phyloP scores from a whole-genome alignment of 805 yeast genomes.

The Ogataea siamensis region DNA sequence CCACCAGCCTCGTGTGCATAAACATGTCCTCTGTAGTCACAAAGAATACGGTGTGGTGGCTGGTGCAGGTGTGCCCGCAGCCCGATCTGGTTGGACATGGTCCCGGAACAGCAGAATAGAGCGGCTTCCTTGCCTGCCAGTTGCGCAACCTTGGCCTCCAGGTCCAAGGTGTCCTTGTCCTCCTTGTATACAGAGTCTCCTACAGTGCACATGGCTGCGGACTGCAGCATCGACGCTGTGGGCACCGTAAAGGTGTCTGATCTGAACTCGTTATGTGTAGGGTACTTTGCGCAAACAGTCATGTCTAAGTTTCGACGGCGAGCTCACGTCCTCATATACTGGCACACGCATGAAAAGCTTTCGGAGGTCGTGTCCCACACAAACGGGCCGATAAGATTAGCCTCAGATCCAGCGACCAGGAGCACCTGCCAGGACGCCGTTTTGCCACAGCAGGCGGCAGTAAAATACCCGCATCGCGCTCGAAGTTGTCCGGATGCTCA shows the following conservation, averaged over 20 bases:
- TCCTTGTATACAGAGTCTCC: conserved; percentile 88
- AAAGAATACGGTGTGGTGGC: conserved; percentile 77
- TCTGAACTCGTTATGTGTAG: conserved; percentile 46
- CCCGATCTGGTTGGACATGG: conserved; percentile 84
- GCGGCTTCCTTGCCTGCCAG: conserved; percentile 79
- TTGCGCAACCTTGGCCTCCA: conserved; percentile 63
- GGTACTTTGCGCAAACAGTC: conserved; percentile 17
- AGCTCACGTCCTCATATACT: conserved; percentile 3
- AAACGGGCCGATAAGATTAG: conserved; percentile 5
- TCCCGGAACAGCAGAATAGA: conserved; percentile 80
- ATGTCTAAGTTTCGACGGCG: conserved; percentile 5
- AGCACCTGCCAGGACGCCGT: neutral
- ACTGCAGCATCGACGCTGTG: conserved; percentile 63
- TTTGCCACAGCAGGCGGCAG: neutral
- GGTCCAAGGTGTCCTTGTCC: conserved; percentile 61
- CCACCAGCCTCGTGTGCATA: conserved; percentile 87
- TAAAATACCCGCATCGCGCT: neutral
- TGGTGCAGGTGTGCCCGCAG: conserved; percentile 67
- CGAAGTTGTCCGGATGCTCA: neutral
- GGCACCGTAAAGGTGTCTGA: conserved; percentile 92
- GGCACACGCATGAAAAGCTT: conserved; percentile 13
- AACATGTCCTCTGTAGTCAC: conserved; percentile 82
- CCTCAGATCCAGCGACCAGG: neutral
- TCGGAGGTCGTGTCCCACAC: conserved; percentile 11
- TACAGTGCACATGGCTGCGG: conserved; percentile 53